Evolutionary conservation across 2,329 filamentous ascomycete species (phyloP), one percentile per base, ranked within the genome.

Genomic region (Intubia oerlemansii): DNA sequence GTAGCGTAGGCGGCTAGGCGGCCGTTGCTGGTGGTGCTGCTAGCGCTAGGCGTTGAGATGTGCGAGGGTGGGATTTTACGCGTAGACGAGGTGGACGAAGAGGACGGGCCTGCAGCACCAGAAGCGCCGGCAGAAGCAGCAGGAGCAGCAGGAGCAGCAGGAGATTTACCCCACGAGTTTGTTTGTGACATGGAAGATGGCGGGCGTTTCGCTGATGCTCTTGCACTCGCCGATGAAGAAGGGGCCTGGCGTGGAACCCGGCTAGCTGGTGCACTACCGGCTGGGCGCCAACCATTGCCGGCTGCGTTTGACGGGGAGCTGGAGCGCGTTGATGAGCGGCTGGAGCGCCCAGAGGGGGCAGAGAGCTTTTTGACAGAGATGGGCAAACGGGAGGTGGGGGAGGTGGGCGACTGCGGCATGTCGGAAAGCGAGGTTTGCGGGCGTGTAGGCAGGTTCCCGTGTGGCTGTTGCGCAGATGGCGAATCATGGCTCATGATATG

Each of bases 1-100:
- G 66, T 57, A 32, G 74, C 65, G 45, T 77, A 79, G 22, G 78
- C 77, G 39, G 75, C 71, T 10, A 88, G 57, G 28, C 66, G 61
- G 40, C 59, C 69, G 40, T 57, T 65, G 35, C n/a, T n/a, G n/a
- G n/a, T n/a, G n/a, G n/a, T n/a, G n/a, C n/a, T n/a, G n/a, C n/a
- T n/a, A n/a, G 56, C 62, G 17, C 56, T 62, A 16, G 57, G 46
- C 15, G 54, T 56, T 8, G 50, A 45, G n/a, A 38, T 51, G 45
- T 40, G 52, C 43, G 35, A 40, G 29, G 51, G 54, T 33, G 47
- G 49, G 33, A 43, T 44, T 41, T 51, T 59, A 44, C 54, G 38
- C 35, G n/a, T n/a, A n/a, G n/a, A n/a, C n/a, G n/a, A n/a, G n/a
- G n/a, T n/a, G n/a, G n/a, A n/a, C n/a, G 29, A 36, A 36, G 37